Conservation (phyloP, 2,329 filamentous ascomycete species). For the Daldinia eschscholtzii region DNA sequence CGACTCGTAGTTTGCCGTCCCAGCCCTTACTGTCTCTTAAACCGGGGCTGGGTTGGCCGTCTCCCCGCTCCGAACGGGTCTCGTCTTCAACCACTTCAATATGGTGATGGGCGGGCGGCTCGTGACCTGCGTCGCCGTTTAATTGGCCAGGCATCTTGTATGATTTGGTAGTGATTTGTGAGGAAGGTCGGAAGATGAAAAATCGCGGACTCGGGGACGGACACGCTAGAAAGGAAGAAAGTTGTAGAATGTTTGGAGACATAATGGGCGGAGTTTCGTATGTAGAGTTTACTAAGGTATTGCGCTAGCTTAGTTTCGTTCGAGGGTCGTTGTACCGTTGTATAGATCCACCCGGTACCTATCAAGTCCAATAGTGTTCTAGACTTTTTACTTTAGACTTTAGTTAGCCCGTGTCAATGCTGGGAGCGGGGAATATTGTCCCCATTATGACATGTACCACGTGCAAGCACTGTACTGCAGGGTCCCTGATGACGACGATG, state of each 20-base stretch:
- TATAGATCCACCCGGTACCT: slow-evolving; percentile 21
- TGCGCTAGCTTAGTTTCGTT: slow-evolving; percentile 7
- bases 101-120: slow-evolving; percentile 59
- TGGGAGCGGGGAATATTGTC: slow-evolving; percentile 31
- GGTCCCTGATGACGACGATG: slow-evolving; percentile 36
- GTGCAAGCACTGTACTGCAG: slow-evolving; percentile 39
- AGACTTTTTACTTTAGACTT: slow-evolving; percentile 20
- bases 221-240: slow-evolving; percentile 36
- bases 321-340: slow-evolving; percentile 3
- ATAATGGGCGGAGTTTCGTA: slow-evolving; percentile 39
- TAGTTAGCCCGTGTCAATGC: slow-evolving; percentile 23
- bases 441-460: slow-evolving; percentile 31
- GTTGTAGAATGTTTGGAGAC: slow-evolving; percentile 43
- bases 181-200: slow-evolving; percentile 27
- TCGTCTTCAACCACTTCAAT: slow-evolving; percentile 64
- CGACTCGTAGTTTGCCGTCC: slow-evolving; percentile 85
- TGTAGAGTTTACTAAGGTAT: slow-evolving; percentile 10
- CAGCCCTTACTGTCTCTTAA: slow-evolving; percentile 76
- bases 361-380: slow-evolving; percentile 36
- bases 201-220: slow-evolving; percentile 35
- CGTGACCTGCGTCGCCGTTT: slow-evolving; percentile 51
- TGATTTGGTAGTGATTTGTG: slow-evolving; percentile 19
- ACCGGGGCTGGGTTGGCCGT: slow-evolving; percentile 61
- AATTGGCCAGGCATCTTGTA: slow-evolving; percentile 58
- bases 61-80: slow-evolving; percentile 54